Evolutionary conservation across 164 flowering plant species (phyloP).

Genomic region (Piper betle): DNA sequence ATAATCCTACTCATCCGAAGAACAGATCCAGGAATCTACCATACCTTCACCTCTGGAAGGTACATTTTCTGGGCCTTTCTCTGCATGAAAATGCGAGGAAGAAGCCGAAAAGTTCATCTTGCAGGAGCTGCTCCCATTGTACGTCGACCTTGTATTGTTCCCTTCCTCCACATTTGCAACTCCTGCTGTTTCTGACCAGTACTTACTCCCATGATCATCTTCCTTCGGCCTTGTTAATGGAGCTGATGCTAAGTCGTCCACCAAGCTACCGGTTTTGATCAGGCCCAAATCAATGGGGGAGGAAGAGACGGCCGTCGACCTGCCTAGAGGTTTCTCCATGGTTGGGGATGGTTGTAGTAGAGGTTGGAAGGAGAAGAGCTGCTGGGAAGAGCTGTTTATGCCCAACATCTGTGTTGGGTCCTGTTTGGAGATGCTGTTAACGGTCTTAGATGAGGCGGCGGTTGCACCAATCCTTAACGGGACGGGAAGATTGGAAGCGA

Average conservation of each 20-base stretch:
- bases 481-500: constrained; percentile 8
- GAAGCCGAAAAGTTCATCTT: constrained; percentile 18
- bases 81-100: constrained; percentile 22
- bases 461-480: neutral
- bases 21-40: constrained; percentile 55
- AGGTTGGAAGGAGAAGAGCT: constrained; percentile 28
- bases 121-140: neutral
- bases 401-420: constrained; percentile 14
- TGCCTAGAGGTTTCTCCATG: too few species aligned
- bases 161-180: too few species aligned
- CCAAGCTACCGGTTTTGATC: too few species aligned
- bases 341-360: constrained; percentile 10
- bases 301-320: too few species aligned
- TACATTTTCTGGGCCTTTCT: constrained; percentile 31
- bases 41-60: constrained; percentile 37
- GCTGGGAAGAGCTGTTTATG: constrained; percentile 14
- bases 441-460: constrained; percentile 7
- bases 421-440: constrained; percentile 5
- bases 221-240: too few species aligned
- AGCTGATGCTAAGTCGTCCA: too few species aligned
- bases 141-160: too few species aligned
- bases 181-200: too few species aligned
- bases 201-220: too few species aligned
- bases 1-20: constrained; percentile 19
- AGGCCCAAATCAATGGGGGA: too few species aligned